Percentiles rank a stretch among this genome's conserved stretches.
Evolutionary conservation across 1,284 basidiomycete species (phyloP).

Genomic region (Cystobasidium pallidum): DNA sequence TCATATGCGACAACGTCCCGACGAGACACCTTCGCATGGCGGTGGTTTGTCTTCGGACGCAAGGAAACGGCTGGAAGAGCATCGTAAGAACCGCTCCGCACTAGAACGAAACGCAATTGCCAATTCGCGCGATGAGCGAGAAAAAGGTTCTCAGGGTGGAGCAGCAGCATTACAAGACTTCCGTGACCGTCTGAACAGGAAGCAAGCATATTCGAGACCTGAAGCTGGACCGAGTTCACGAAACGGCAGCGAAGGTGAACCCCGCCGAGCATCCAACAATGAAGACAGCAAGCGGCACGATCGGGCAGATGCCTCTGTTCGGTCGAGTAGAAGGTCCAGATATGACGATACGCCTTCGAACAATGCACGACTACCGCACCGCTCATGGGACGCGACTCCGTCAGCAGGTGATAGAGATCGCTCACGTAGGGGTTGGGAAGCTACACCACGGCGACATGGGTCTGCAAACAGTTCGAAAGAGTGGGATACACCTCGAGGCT

Average conservation of each 20-base stretch:
- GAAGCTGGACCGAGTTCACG: constrained; percentile 25
- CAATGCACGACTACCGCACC: constrained; percentile 45
- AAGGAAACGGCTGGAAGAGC: constrained; percentile 72
- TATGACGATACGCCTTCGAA: constrained; percentile 44
- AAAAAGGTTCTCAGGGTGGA: constrained; percentile 45
- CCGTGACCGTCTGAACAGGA: constrained; percentile 52
- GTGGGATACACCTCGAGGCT: constrained; percentile 70
- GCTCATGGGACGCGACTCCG: constrained; percentile 50
- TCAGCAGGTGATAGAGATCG: constrained; percentile 44
- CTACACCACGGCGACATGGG: constrained; percentile 47
- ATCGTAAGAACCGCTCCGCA: constrained; percentile 59
- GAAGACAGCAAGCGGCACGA: constrained; percentile 27
- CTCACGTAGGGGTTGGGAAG: constrained; percentile 50
- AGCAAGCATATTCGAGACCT: constrained; percentile 45
- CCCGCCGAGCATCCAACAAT: constrained; percentile 18
- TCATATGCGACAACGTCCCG: constrained; percentile 72
- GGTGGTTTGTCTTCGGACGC: constrained; percentile 80
- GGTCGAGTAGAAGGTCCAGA: constrained; percentile 23
- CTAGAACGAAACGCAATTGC: constrained; percentile 45
- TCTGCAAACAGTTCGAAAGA: constrained; percentile 51
- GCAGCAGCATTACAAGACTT: constrained; percentile 52
- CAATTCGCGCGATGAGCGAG: constrained; percentile 47
- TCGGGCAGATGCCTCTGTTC: constrained; percentile 33
- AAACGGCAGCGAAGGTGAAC: constrained; percentile 27
- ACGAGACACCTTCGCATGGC: constrained; percentile 91